Conservation (phyloP, 352 stramenopile species). For the Phytophthora foliorum region DNA sequence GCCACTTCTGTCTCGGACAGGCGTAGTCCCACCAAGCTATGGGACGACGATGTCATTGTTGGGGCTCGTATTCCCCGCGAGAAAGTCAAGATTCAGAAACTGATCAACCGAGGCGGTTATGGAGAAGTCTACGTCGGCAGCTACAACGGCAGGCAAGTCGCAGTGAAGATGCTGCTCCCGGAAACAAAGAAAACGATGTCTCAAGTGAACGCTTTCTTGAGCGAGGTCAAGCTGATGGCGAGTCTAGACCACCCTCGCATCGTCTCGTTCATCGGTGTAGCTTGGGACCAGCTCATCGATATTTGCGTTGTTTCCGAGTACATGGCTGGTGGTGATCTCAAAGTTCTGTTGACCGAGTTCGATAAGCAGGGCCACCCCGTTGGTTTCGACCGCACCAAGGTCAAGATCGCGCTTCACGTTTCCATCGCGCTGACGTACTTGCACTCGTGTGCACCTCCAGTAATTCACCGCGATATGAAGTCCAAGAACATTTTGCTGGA, state of each 20-base stretch:
- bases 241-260: constrained; percentile 49
- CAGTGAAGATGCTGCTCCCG: constrained; percentile 37
- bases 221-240: constrained; percentile 46
- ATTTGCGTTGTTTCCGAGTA: constrained; percentile 59
- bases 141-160: constrained; percentile 36
- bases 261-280: constrained; percentile 52
- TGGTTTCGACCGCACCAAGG: constrained; percentile 40
- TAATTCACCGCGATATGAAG: constrained; percentile 59
- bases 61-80: constrained; percentile 28
- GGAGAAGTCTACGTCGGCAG: constrained; percentile 43
- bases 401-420: constrained; percentile 45
- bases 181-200: constrained; percentile 42
- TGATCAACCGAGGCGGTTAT: constrained; percentile 43
- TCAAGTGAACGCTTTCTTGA: constrained; percentile 43
- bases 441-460: constrained; percentile 42
- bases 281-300: constrained; percentile 51
- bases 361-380: constrained; percentile 33
- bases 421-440: constrained; percentile 50
- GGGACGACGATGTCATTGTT: constrained; percentile 53
- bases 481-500: constrained; percentile 53
- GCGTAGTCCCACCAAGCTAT: constrained; percentile 24
- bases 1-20: constrained; percentile 22
- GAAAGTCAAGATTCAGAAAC: constrained; percentile 31
- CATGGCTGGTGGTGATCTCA: constrained; percentile 55
- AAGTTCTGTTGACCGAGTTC: constrained; percentile 39